Percentiles rank a stretch among this genome's conserved stretches.
Conservation (phyloP, 2,329 filamentous ascomycete genomes). For the Phoma sp. region DNA sequence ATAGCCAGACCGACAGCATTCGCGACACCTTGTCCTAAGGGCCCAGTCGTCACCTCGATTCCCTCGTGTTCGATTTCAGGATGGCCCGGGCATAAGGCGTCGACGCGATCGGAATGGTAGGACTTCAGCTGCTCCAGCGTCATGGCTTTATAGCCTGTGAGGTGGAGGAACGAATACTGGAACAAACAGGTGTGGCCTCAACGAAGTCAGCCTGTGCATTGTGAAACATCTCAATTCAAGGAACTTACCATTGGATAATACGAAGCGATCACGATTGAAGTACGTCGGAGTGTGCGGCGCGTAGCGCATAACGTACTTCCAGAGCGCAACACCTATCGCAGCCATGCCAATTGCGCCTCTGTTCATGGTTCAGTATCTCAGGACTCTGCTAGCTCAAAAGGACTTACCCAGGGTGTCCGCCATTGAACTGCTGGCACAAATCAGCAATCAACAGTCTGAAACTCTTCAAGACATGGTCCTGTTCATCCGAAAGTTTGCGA, state of each 20-base stretch:
- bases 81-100: slow-evolving; percentile 61
- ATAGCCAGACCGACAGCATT: slow-evolving; percentile 66
- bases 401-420: slow-evolving; percentile 69
- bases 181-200: slow-evolving; percentile 61
- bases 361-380: slow-evolving; percentile 2
- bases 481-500: slow-evolving; percentile 34
- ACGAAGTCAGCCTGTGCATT: not conserved
- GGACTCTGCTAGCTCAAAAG: not conserved
- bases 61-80: slow-evolving; percentile 65
- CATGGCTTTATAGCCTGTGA: slow-evolving; percentile 61
- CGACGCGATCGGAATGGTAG: slow-evolving; percentile 57
- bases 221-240: too few relatives aligned
- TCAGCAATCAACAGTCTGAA: slow-evolving; percentile 71
- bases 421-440: slow-evolving; percentile 72
- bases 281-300: slow-evolving; percentile 60
- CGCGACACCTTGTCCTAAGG: slow-evolving; percentile 65
- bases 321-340: slow-evolving; percentile 65
- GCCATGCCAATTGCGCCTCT: slow-evolving; percentile 67
- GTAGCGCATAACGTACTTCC: slow-evolving; percentile 68
- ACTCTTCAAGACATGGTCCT: slow-evolving; percentile 62
- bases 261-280: slow-evolving; percentile 68
- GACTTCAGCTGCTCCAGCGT: slow-evolving; percentile 63
- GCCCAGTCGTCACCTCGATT: slow-evolving; percentile 65
- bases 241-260: slow-evolving; percentile 62
- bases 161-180: slow-evolving; percentile 61